phyloP scores from a whole-genome alignment of 768 basidiomycete species.

The Psilocybe sp. region DNA sequence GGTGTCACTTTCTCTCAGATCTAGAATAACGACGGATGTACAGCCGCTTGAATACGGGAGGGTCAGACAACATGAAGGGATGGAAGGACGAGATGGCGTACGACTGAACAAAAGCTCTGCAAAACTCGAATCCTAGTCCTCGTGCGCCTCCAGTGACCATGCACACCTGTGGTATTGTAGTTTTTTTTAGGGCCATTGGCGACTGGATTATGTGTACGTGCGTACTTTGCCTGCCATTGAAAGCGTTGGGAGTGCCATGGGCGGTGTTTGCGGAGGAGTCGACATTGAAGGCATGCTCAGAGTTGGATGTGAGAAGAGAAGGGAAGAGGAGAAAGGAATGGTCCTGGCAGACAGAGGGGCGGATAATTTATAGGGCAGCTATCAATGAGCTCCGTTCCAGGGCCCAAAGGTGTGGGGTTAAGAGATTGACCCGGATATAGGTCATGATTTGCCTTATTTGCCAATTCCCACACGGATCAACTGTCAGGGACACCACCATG shows the following conservation, averaged over 20 bases:
- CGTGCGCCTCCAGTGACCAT: conserved; percentile 91
- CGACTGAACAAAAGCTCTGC: conserved; percentile 87
- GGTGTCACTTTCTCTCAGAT: conserved; percentile 72
- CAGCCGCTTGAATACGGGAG: conserved; percentile 56
- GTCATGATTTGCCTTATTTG: background rate
- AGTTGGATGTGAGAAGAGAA: background rate
- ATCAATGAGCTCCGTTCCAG: too few species aligned
- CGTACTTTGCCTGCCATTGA: conserved; percentile 76
- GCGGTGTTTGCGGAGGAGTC: conserved; percentile 13
- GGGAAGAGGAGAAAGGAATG: background rate
- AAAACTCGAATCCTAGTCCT: conserved; percentile 89
- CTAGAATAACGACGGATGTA: conserved; percentile 75
- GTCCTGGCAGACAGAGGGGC: background rate
- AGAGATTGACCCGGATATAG: background rate
- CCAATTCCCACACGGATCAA: too few species aligned
- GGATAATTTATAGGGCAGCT: too few species aligned
- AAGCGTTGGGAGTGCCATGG: conserved; percentile 67
- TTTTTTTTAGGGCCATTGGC: background rate
- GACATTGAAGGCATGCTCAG: background rate
- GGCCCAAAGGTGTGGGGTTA: background rate
- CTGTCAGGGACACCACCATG: background rate
- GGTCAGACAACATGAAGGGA: conserved; percentile 2
- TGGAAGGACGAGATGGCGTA: conserved; percentile 28
- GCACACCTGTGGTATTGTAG: conserved; percentile 58
- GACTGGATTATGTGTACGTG: background rate